A percentile compares a stretch with the other conserved stretches of the same genome.
These are phyloP conservation scores for Striga asiatica DNA, from an alignment of 257 asterid genomes.

Conservation along the genomic window DNA sequence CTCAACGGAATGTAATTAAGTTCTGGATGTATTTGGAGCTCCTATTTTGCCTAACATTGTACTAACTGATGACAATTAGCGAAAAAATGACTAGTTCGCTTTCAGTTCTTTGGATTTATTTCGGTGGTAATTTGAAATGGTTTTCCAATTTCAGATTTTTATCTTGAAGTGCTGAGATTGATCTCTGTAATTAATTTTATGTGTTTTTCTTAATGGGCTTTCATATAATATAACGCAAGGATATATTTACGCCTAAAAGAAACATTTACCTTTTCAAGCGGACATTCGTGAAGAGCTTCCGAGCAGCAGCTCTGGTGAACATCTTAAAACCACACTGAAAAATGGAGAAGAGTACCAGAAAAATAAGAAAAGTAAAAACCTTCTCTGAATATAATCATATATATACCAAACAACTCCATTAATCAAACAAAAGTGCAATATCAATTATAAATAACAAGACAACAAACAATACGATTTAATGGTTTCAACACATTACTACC, in stretches of 20 bases:
- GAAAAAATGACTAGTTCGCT: no score
- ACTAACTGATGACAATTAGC: neutral
- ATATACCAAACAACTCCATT: neutral
- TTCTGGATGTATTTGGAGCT: no score
- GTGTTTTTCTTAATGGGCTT: no score
- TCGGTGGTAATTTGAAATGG: no score
- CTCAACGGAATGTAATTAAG: no score
- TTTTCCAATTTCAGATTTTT: no score
- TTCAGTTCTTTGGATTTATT: no score
- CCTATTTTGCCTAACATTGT: no score
- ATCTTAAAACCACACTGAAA: constrained; percentile 96
- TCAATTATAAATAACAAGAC: neutral
- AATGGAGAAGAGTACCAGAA: constrained; percentile 3
- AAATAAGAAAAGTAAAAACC: constrained; percentile 7
- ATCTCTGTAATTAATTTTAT: no score
- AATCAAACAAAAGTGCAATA: neutral
- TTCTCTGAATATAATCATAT: neutral
- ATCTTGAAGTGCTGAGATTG: neutral
- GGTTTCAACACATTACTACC: neutral
- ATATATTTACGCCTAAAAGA: neutral
- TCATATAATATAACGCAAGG: no score
- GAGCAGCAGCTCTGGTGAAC: constrained; percentile 96
- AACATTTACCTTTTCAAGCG: constrained; percentile 67
- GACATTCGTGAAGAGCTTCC: constrained; percentile 75
- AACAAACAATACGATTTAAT: neutral